Base-by-base conservation (phyloP, 2,329 filamentous ascomycete species). In the Dactylella cylindrospora region DNA sequence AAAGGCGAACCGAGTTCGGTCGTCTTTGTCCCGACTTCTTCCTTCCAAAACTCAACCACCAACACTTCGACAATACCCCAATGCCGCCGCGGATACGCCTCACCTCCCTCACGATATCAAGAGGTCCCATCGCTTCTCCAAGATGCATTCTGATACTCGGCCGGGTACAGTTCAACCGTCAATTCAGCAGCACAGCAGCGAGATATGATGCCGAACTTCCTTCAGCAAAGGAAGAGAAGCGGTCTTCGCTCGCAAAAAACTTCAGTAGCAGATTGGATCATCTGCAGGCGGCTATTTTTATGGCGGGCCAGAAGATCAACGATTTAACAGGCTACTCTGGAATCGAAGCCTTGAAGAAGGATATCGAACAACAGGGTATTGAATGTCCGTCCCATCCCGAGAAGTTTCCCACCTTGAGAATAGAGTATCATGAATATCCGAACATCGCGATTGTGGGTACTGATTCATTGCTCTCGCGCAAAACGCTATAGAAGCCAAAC, bases 261-360 rank as follows among this genome's bases (percentile, higher is more conserved):
- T 82, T 93, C 71, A 82, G 80, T 40, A 74, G 79, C 53, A 76
- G 94, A 71, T 94, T 97, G 88, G 93, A 98, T 75, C 84, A 88
- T 66, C 73, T 96, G 15, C 89, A 97, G 71, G 82, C 85, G 25
- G 90, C 91, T 68, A 80, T 94, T 38, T 86, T 95, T 66, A 80
- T 85, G 45, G 90, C 90, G 3, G 88, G 88, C 1, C 88, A 93
- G 71, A 86, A 87, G 59, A 81, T 98, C 73, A 98, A 96, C 74
- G 88, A 90, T 69, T 82, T 96, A 49, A 98, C 93, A 2, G 93
- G 93, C 66, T 98, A 97, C 76, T 86, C 87, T 1, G 84, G 86
- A 35, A 97, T 98, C 72, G 90, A 96, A 73, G 77, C 81, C 19
- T 81, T 98, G 67, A 94, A 95, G 72, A 75, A 77, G 7, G 82